Conservation (phyloP, 1,284 basidiomycete species). For the Heterobasidion irregulare region DNA sequence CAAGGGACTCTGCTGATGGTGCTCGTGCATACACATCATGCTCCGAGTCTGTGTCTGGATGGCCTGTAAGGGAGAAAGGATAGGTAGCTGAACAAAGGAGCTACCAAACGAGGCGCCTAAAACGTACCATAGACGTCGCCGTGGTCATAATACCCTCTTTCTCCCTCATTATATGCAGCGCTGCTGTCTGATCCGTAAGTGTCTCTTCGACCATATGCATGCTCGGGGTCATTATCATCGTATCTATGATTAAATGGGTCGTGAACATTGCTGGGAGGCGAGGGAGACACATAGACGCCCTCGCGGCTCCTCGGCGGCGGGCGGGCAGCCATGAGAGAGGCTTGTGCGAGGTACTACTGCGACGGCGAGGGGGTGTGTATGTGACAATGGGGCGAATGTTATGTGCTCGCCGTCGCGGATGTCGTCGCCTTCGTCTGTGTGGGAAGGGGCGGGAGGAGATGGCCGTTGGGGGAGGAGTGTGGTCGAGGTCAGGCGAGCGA, state of each 20-base stretch:
- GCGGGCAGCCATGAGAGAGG: conserved; percentile 10
- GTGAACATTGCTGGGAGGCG: conserved; percentile 21
- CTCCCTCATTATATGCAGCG: conserved; percentile 39
- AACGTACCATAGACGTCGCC: conserved; percentile 58
- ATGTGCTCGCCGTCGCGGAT: not conserved
- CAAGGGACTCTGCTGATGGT: conserved; percentile 66
- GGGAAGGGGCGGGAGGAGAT: not conserved
- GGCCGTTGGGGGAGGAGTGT: not conserved
- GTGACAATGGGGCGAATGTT: not conserved
- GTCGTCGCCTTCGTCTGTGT: not conserved
- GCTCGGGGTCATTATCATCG: conserved; percentile 66
- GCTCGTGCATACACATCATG: conserved; percentile 61
- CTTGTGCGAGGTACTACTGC: not conserved
- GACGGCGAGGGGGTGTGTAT: conserved; percentile 1
- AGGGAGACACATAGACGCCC: conserved; percentile 10
- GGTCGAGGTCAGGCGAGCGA: not conserved
- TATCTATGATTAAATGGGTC: conserved; percentile 46
- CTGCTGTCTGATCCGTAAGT: conserved; percentile 68
- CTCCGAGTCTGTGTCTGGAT: conserved; percentile 70
- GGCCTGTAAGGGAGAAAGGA: conserved; percentile 28
- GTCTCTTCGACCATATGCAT: conserved; percentile 60
- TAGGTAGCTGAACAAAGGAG: conserved; percentile 17
- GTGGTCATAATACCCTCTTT: conserved; percentile 56
- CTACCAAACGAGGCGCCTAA: conserved; percentile 9
- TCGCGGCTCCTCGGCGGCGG: conserved; percentile 11